Percentiles rank a stretch among this genome's conserved stretches.
These are phyloP conservation scores for Arxiozyma heterogenica DNA, from an alignment of 1,139 yeast species.

Conservation along the genomic window DNA sequence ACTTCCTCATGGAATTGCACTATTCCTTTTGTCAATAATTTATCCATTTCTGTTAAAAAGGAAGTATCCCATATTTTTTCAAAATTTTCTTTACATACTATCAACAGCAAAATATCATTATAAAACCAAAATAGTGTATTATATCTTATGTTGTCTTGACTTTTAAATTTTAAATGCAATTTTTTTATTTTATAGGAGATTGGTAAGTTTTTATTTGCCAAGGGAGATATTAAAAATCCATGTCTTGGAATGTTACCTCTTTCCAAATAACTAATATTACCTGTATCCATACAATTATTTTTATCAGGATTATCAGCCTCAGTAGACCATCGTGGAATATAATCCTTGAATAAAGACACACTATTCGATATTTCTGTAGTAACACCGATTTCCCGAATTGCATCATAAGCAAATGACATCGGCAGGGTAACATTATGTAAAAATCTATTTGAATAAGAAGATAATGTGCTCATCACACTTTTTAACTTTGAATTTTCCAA, in stretches of 20 bases:
- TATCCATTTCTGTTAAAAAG: constrained; percentile 21
- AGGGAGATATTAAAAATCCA: constrained; percentile 28
- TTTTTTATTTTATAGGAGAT: constrained; percentile 19
- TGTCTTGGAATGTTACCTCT: constrained; percentile 10
- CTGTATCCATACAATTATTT: background rate
- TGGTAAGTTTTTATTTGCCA: constrained; percentile 19
- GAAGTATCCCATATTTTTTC: constrained; percentile 23
- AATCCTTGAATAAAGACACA: constrained; percentile 23
- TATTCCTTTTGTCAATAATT: constrained; percentile 18
- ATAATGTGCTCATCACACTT: background rate
- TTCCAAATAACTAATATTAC: background rate
- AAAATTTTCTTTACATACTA: constrained; percentile 21
- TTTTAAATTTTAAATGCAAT: constrained; percentile 15
- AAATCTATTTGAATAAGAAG: constrained; percentile 7
- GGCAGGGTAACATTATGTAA: constrained; percentile 28
- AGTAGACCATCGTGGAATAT: constrained; percentile 20
- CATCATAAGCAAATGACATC: constrained; percentile 28
- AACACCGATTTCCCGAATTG: constrained; percentile 30
- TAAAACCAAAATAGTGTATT: constrained; percentile 27
- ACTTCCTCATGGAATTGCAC: constrained; percentile 15
- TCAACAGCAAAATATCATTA: constrained; percentile 19
- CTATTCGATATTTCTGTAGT: constrained; percentile 28
- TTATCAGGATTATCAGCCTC: constrained; percentile 3
- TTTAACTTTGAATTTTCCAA: background rate
- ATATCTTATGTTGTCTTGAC: constrained; percentile 10